These are phyloP conservation scores for Santalum album DNA, from an alignment of 164 flowering plant species.

Conservation along the genomic window DNA sequence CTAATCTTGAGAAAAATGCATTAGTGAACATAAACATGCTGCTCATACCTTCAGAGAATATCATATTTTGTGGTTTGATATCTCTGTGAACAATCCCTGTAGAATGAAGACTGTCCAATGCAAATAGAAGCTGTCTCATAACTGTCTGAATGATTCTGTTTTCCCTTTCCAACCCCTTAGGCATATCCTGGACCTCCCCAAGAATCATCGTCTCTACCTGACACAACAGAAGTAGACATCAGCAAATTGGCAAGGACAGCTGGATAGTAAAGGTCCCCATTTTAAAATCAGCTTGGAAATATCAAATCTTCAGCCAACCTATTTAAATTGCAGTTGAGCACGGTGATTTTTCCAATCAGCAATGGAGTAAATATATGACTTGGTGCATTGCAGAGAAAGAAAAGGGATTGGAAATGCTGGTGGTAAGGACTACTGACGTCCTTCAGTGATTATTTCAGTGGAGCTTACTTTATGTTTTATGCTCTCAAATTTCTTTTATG, in stretches of 20 bases:
- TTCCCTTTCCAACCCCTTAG: conserved; percentile 88
- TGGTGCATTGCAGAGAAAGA: too few species aligned
- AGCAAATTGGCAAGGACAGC: conserved; percentile 8
- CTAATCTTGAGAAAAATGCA: background rate
- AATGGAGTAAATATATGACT: too few species aligned
- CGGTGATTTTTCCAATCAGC: too few species aligned
- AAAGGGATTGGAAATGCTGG: too few species aligned
- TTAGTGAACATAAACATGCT: conserved; percentile 1
- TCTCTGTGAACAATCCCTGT: conserved; percentile 97
- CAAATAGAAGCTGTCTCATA: conserved; percentile 78
- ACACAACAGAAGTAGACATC: background rate
- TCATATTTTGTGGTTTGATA: conserved; percentile 90
- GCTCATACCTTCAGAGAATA: conserved; percentile 80
- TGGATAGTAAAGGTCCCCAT: too few species aligned
- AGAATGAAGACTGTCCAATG: conserved; percentile 94
- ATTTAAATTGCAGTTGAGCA: too few species aligned
- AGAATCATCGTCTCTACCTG: conserved; percentile 90
- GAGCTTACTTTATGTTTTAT: too few species aligned
- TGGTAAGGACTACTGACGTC: too few species aligned
- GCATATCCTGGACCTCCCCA: conserved; percentile 67
- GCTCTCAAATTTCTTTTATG: too few species aligned
- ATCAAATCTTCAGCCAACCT: too few species aligned
- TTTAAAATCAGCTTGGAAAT: too few species aligned
- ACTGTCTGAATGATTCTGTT: conserved; percentile 87
- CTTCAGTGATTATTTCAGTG: too few species aligned